Conservation (phyloP, 106 monocot species). For the Dendrobium chrysotoxum region DNA sequence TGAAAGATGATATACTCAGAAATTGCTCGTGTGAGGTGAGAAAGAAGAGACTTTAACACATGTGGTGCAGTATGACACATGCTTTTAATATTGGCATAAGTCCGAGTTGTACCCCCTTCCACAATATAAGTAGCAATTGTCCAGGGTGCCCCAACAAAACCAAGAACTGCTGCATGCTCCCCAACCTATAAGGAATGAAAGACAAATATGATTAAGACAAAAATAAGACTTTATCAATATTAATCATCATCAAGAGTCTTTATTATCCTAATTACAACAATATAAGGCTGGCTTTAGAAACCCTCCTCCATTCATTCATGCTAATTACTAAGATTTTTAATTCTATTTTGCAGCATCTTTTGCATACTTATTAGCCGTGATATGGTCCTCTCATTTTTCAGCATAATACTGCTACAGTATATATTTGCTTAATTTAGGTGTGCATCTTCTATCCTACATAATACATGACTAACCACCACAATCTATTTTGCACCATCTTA, state of each 20-base stretch:
- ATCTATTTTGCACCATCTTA: neutral
- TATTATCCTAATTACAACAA: neutral
- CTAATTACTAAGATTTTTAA: neutral
- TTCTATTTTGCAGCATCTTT: neutral
- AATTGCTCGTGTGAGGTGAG: slow-evolving; percentile 76
- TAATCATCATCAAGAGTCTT: neutral
- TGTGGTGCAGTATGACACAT: slow-evolving; percentile 84
- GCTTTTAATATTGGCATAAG: slow-evolving; percentile 75
- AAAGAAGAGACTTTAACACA: slow-evolving; percentile 62
- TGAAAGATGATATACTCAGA: slow-evolving; percentile 85
- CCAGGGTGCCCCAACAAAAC: slow-evolving; percentile 99
- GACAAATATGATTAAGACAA: neutral
- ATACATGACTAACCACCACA: neutral
- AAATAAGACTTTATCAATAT: neutral
- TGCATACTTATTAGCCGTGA: neutral
- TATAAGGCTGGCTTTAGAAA: neutral
- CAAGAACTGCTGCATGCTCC: slow-evolving; percentile 73
- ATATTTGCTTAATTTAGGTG: neutral
- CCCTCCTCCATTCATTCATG: neutral
- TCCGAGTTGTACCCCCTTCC: slow-evolving; percentile 89
- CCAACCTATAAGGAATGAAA: slow-evolving; percentile 49
- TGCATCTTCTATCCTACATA: neutral
- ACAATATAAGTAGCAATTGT: slow-evolving; percentile 95
- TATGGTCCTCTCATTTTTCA: neutral
- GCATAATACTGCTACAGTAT: neutral